Conservation (phyloP, 106 monocot species). For the Dendrobium huoshanense region DNA sequence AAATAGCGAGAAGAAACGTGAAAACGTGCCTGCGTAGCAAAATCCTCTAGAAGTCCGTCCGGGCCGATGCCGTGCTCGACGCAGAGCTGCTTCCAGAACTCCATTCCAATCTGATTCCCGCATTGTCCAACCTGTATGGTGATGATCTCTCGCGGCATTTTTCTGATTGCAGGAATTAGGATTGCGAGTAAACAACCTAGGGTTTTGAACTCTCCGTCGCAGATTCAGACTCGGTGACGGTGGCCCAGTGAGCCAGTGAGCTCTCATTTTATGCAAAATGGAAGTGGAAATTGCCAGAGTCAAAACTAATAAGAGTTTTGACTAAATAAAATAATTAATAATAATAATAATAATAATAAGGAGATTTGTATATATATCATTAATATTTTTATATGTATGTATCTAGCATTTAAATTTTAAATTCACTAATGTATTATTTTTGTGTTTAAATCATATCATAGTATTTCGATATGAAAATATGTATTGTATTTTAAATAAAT, state of each 20-base stretch:
- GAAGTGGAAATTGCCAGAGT: neutral
- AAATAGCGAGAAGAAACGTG: neutral
- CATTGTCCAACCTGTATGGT: conserved; percentile 99
- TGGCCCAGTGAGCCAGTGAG: neutral
- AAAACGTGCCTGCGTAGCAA: conserved; percentile 66
- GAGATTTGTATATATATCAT: no score
- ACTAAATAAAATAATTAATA: no score
- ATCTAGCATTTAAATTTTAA: no score
- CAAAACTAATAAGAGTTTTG: neutral
- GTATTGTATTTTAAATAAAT: no score
- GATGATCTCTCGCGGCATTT: conserved; percentile 99
- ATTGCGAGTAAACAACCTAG: neutral
- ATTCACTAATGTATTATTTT: no score
- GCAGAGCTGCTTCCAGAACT: conserved; percentile 99
- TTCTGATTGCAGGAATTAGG: neutral
- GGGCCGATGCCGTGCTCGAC: conserved; percentile 99
- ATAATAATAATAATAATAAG: no score
- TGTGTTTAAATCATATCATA: no score
- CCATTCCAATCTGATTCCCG: conserved; percentile 99
- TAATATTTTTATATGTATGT: no score
- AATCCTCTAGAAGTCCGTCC: conserved; percentile 97
- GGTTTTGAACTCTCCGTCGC: neutral
- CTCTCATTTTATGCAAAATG: neutral
- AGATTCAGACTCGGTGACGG: neutral
- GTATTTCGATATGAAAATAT: no score